Base-by-base conservation (phyloP, 768 basidiomycete genomes). In the Lentinula edodes region DNA sequence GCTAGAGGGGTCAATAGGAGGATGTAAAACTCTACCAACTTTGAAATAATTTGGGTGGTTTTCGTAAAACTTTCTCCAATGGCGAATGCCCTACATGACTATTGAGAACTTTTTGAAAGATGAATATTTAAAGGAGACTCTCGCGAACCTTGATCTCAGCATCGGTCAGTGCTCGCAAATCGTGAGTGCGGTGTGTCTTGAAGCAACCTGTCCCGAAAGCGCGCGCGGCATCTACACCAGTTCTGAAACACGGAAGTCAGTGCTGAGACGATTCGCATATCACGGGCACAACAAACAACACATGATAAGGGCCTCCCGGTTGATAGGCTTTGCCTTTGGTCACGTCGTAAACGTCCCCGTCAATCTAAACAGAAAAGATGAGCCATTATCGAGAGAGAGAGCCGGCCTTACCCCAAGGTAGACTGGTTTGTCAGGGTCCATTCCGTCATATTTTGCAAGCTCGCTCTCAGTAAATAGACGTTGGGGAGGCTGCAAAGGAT, bases 141-240 rank as follows among this genome's bases (percentile, higher is more conserved):
- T 75, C 85, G 67, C 28, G 28, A 71, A 91, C 95, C 70, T 78
- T 73, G 63, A 89, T 71, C 74, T 98, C 92, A 62, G 76, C 72
- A 56, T 88, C 85, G 39, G 78, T 80, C 66, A 98, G 73, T 15
- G 90, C 96, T 64, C 95, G 87, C 63, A 89, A 77, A 75, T 98
- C 95, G 75, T 97, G 90, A 42, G 95, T 98, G 50, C 86, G 84
- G 74, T 98, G 95, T 4, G 85, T 85, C 67, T 86, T 81, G 78
- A 98, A 97, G 72, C 95, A 98, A 9, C 95, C 95, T 2, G 95
- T 98, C 50, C 84, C 92, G 73, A 93, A 98, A 0, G 95, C 90
- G 66, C 95, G 80, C 32, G 92, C 90, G n/a, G 92, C 93, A 72
- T 98, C 95, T 57, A 82, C 74, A 12, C 95, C 95, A 64, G 92